These are phyloP conservation scores for Rhododendron mucronatum DNA, from an alignment of 148 eudicot species.

Conservation along the genomic window DNA sequence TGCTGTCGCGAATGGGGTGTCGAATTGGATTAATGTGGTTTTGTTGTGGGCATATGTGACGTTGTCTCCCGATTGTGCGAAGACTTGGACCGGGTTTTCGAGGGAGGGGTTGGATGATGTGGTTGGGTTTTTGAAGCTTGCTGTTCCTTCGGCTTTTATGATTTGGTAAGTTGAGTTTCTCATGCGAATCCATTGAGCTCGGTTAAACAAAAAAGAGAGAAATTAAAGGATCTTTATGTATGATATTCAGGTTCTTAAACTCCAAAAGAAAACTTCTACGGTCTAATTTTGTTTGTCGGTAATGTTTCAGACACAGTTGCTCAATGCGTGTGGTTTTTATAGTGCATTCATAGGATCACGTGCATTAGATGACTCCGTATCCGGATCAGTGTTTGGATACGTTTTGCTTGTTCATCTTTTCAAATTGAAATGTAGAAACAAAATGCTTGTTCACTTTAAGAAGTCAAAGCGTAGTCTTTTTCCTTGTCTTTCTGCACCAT, in stretches of 20 bases:
- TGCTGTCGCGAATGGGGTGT: constrained; percentile 38
- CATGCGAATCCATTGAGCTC: too few relatives aligned
- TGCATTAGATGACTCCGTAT: neutral
- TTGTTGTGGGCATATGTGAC: constrained; percentile 29
- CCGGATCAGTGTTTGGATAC: neutral
- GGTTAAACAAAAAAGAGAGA: neutral
- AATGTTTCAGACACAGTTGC: neutral
- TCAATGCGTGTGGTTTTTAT: neutral
- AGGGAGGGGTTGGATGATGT: constrained; percentile 31
- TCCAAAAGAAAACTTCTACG: neutral
- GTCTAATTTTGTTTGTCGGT: neutral
- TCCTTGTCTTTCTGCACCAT: neutral
- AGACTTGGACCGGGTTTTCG: constrained; percentile 46
- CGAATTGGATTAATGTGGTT: constrained; percentile 39
- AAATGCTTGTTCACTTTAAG: neutral
- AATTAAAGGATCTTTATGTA: too few relatives aligned
- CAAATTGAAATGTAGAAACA: neutral
- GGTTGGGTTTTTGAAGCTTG: constrained; percentile 31
- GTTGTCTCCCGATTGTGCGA: constrained; percentile 23
- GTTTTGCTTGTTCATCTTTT: neutral
- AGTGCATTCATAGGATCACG: neutral
- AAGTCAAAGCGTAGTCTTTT: neutral
- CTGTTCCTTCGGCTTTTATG: constrained; percentile 47
- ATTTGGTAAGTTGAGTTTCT: constrained; percentile 26
- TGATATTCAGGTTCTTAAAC: neutral